phyloP scores from a whole-genome alignment of 306 rosid species.

The Castanea sativa region DNA sequence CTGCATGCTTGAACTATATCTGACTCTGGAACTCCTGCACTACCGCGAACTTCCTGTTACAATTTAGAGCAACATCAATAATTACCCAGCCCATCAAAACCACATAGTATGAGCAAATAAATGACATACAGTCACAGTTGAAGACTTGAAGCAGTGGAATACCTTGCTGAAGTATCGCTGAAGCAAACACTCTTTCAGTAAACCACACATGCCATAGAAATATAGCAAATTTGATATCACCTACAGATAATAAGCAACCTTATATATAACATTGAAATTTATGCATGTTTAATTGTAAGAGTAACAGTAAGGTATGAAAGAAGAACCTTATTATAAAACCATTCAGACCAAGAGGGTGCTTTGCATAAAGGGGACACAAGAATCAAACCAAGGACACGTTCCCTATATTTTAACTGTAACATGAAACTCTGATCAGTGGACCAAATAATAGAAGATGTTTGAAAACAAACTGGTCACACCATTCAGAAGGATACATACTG shows the following conservation, averaged over 20 bases:
- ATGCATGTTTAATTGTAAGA: conserved; percentile 3
- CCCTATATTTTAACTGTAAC: conserved; percentile 74
- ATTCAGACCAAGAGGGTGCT: conserved; percentile 89
- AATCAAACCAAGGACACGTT: conserved; percentile 87
- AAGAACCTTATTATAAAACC: conserved; percentile 87
- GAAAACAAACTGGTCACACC: background rate
- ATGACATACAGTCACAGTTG: conserved; percentile 1
- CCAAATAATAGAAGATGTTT: background rate
- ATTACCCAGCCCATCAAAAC: conserved; percentile 5
- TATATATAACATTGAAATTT: conserved; percentile 11
- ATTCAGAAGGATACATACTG: conserved; percentile 53
- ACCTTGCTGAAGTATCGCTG: conserved; percentile 97
- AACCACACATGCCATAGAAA: conserved; percentile 80
- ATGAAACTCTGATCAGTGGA: conserved; percentile 16
- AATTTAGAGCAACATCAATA: conserved; percentile 5
- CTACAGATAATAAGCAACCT: conserved; percentile 38
- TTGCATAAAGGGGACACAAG: conserved; percentile 92
- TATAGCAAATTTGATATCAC: conserved; percentile 76
- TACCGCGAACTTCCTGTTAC: conserved; percentile 79
- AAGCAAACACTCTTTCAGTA: conserved; percentile 82
- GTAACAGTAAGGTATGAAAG: conserved; percentile 1
- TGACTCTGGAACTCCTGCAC: conserved; percentile 79
- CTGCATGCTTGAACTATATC: conserved; percentile 92
- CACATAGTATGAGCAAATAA: background rate
- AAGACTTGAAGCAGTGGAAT: conserved; percentile 8